Evolutionary conservation across 257 asterid genomes (phyloP), one percentile per base, ranked within the genome.

Genomic region (Perilla frutescens): DNA sequence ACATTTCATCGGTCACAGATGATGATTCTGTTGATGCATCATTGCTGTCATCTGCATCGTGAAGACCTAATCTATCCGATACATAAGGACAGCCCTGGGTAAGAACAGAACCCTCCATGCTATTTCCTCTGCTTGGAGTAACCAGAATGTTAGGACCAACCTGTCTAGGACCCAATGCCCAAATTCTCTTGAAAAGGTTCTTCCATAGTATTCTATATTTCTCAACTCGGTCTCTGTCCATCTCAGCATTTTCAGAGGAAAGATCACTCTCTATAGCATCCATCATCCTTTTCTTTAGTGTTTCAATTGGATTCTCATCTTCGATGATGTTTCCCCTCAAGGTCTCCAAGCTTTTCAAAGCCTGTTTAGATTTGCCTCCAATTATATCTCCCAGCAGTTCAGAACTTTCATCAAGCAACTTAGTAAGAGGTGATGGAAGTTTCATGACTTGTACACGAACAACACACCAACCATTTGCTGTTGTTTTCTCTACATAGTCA

Each of bases 161-260:
- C 76, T 91, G 96, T 56, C 88, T 76, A 59, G 96, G 98, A 31
- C 98, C 98, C 71, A 93, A 82, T 11, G 98, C 96, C 98, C 98
- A 93, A 56, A 93, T 89, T 82, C 97, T 88, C 75, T 73, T 86
- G 11, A 91, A 83, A 70, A 84, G 34, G 7, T 80, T 83, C 55
- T 81, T 87, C 96, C 98, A 93, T 59, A 55, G 60, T 20, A 36
- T 61, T 75, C 81, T 79, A 56, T 64, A 87, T 76, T 86, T 93
- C 67, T 89, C 96, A 5, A 77, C 66, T 57, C 85, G 83, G 20
- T 93, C 97, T 60, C 59, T 78, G 31, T 87, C 97, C 59, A 64
- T 66, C 56, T 83, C 93, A 8, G 82, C 37, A 70, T 43, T 64
- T 34, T 75, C 87, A 31, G 86, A 74, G 57, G 80, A 70, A 56